Evolutionary conservation across 768 basidiomycete genomes (phyloP).

Genomic region (Boletus barrowsii): DNA sequence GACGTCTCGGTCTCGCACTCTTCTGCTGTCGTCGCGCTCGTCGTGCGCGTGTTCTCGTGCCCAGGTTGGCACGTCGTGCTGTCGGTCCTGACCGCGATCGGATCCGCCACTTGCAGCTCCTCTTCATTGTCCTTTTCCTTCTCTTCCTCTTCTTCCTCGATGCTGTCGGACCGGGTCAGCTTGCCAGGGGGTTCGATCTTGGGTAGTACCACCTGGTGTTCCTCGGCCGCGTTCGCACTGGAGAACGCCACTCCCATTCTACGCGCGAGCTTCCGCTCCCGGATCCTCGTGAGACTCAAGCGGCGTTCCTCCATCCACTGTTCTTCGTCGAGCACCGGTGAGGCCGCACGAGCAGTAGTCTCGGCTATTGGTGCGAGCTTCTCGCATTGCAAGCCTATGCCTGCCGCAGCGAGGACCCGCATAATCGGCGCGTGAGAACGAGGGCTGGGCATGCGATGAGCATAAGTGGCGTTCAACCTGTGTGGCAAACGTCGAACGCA

Average conservation of each 20-base stretch:
- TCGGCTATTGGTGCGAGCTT: conserved; percentile 9
- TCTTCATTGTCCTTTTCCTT: conserved; percentile 16
- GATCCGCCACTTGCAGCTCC: not conserved
- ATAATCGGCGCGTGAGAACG: conserved; percentile 72
- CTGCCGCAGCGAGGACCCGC: conserved; percentile 65
- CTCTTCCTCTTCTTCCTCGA: conserved; percentile 30
- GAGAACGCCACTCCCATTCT: conserved; percentile 28
- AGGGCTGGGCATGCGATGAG: conserved; percentile 81
- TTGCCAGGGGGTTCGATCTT: conserved; percentile 23
- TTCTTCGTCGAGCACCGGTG: conserved; percentile 25
- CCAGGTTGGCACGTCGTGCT: not conserved
- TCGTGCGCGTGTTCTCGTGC: not conserved
- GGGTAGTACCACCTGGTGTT: conserved; percentile 16
- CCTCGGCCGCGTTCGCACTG: conserved; percentile 4
- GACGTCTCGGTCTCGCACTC: conserved; percentile 22
- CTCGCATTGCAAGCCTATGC: conserved; percentile 34
- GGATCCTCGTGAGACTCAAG: conserved; percentile 29
- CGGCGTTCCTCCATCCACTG: conserved; percentile 37
- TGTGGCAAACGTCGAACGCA: not conserved
- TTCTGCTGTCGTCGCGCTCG: conserved; percentile 5
- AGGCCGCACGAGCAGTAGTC: not conserved
- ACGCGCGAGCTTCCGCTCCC: conserved; percentile 32
- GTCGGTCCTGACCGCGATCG: not conserved
- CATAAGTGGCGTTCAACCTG: conserved; percentile 66
- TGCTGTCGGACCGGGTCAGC: conserved; percentile 31